phyloP scores from a whole-genome alignment of 1,284 basidiomycete species.

The Rhodotorula sp. region DNA sequence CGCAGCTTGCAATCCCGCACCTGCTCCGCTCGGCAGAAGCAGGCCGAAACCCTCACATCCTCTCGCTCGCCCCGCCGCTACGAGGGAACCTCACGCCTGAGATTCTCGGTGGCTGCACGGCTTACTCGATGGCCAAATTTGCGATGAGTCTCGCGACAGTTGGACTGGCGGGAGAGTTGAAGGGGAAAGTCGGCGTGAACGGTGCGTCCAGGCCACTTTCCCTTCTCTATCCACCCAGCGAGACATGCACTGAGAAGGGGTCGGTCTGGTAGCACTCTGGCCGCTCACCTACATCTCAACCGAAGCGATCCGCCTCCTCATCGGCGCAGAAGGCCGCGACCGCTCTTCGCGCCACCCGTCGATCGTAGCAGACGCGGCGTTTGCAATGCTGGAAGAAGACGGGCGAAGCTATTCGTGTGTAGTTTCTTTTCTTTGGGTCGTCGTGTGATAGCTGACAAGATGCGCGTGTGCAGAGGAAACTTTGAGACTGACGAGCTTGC shows the following conservation, averaged over 20 bases:
- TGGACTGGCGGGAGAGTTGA: constrained; percentile 44
- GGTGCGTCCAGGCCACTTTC: constrained; percentile 40
- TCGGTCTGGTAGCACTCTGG: constrained; percentile 15
- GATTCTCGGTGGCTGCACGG: constrained; percentile 28
- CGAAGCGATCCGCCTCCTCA: constrained; percentile 30
- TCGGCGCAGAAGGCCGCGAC: constrained; percentile 40
- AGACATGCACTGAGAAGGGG: background rate
- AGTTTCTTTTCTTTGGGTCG: no score
- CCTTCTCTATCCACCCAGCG: background rate
- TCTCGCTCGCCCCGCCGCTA: constrained; percentile 46
- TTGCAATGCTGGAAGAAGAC: constrained; percentile 42
- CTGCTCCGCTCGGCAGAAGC: constrained; percentile 37
- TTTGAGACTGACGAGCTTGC: constrained; percentile 47
- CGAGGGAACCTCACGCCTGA: constrained; percentile 36
- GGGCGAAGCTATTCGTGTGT: constrained; percentile 30
- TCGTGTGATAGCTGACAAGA: background rate
- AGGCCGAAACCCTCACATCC: constrained; percentile 45
- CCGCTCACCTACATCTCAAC: constrained; percentile 26
- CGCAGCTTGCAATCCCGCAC: constrained; percentile 44
- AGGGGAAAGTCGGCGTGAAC: constrained; percentile 43
- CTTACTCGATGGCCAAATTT: constrained; percentile 46
- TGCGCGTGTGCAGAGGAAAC: constrained; percentile 27
- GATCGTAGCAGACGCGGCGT: constrained; percentile 46
- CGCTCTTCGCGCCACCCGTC: constrained; percentile 38
- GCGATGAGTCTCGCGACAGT: constrained; percentile 46